These are phyloP conservation scores for Globisporangium parvum DNA, from an alignment of 352 stramenopile genomes.

Conservation along the genomic window DNA sequence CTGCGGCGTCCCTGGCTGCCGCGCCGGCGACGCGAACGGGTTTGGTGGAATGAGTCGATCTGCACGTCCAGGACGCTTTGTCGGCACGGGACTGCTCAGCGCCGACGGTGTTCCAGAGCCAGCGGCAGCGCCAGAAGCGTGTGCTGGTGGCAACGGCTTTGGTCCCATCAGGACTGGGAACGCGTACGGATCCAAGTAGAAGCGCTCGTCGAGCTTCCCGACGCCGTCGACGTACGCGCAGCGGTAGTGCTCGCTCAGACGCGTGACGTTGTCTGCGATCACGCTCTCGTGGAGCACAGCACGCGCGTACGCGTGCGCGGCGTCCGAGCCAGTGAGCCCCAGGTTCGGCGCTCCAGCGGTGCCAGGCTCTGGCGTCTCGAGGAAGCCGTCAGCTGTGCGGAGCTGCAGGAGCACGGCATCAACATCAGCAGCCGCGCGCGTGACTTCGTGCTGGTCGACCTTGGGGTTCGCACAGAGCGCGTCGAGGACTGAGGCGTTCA, in stretches of 20 bases:
- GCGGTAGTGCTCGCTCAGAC: slow-evolving; percentile 32
- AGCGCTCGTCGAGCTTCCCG: slow-evolving; percentile 53
- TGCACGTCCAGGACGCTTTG: slow-evolving; percentile 7
- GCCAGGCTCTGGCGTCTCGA: slow-evolving; percentile 11
- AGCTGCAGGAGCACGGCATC: slow-evolving; percentile 36
- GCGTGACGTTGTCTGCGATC: slow-evolving; percentile 34
- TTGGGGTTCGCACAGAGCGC: slow-evolving; percentile 39
- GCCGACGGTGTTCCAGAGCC: background rate
- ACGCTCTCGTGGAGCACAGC: slow-evolving; percentile 31
- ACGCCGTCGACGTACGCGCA: slow-evolving; percentile 37
- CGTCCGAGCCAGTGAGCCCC: background rate
- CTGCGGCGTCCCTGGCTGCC: slow-evolving; percentile 28
- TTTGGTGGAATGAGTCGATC: slow-evolving; percentile 14
- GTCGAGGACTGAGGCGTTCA: slow-evolving; percentile 30
- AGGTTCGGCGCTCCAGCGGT: background rate
- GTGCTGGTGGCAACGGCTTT: slow-evolving; percentile 2
- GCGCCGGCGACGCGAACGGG: slow-evolving; percentile 28
- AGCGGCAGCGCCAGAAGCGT: slow-evolving; percentile 2
- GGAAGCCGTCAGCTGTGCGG: slow-evolving; percentile 14
- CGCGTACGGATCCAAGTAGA: slow-evolving; percentile 34
- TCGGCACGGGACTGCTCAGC: slow-evolving; percentile 8
- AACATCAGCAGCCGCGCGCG: slow-evolving; percentile 30
- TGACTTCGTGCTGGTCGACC: slow-evolving; percentile 40
- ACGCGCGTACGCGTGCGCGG: slow-evolving; percentile 13
- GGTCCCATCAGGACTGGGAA: slow-evolving; percentile 32